A percentile compares a stretch with the other conserved stretches of the same genome.
Evolutionary conservation across 129 eudicot species (phyloP).

Genomic region (Lactuca saligna): DNA sequence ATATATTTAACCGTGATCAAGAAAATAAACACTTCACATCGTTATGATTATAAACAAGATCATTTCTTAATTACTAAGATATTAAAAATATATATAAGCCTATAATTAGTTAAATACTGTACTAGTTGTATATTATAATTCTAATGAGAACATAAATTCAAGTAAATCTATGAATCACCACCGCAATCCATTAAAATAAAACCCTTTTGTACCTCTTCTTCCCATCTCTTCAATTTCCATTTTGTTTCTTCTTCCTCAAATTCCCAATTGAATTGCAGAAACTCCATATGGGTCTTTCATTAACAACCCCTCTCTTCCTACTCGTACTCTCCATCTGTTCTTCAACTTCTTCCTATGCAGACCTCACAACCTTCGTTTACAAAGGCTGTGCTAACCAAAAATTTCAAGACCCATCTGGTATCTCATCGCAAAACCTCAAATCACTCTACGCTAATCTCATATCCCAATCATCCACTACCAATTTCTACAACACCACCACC

Average conservation of each 20-base stretch:
- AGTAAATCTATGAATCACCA: slow-evolving; percentile 12
- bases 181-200: slow-evolving; percentile 5
- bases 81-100: neutral
- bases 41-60: too few relatives aligned
- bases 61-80: too few relatives aligned
- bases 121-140: neutral
- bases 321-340: slow-evolving; percentile 11
- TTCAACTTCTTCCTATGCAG: slow-evolving; percentile 19
- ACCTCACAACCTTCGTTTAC: slow-evolving; percentile 48
- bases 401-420: slow-evolving; percentile 57
- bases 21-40: too few relatives aligned
- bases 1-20: too few relatives aligned
- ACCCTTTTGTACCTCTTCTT: neutral
- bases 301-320: slow-evolving; percentile 17
- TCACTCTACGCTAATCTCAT: slow-evolving; percentile 39
- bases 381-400: slow-evolving; percentile 82
- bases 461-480: slow-evolving; percentile 58
- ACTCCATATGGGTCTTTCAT: slow-evolving; percentile 40
- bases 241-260: slow-evolving; percentile 20
- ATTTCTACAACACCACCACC: slow-evolving; percentile 53
- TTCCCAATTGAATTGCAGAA: slow-evolving; percentile 7
- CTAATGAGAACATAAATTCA: slow-evolving; percentile 25
- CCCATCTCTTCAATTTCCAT: neutral
- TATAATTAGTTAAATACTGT: too few relatives aligned
- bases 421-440: slow-evolving; percentile 47